Conservation (phyloP, 768 basidiomycete species). For the Porpolomopsis calyptriformis region DNA sequence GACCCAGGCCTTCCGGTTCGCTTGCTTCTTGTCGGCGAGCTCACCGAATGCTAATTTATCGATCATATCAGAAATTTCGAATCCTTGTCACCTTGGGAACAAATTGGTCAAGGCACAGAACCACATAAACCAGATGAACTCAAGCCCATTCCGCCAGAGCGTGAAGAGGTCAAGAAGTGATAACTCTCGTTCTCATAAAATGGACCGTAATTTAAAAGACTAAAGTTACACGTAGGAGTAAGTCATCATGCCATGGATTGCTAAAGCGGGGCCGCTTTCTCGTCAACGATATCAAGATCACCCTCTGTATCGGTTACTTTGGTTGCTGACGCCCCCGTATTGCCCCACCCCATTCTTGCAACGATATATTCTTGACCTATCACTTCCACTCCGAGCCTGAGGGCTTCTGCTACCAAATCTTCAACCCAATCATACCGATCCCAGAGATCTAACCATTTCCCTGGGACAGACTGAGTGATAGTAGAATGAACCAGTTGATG, state of each 20-base stretch:
- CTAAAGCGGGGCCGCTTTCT: conserved; percentile 12
- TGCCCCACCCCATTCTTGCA: conserved; percentile 74
- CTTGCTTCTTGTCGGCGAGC: neutral
- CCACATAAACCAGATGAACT: conserved; percentile 55
- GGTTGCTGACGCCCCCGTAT: conserved; percentile 19
- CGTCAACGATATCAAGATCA: conserved; percentile 15
- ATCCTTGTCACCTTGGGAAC: conserved; percentile 90
- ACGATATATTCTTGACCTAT: conserved; percentile 89
- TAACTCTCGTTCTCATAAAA: conserved; percentile 7
- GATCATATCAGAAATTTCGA: conserved; percentile 73
- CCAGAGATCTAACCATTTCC: conserved; percentile 82
- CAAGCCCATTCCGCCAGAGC: conserved; percentile 66
- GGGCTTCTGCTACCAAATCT: conserved; percentile 78
- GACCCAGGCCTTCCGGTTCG: conserved; percentile 92
- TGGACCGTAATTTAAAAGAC: neutral
- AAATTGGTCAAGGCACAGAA: conserved; percentile 57
- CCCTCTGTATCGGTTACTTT: conserved; percentile 6
- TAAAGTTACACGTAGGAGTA: neutral
- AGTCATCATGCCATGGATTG: neutral
- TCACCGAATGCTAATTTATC: neutral
- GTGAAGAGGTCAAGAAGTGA: conserved; percentile 76
- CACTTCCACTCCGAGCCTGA: conserved; percentile 79
- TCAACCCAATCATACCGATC: conserved; percentile 96
- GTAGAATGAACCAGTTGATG: conserved; percentile 72
- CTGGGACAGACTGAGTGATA: conserved; percentile 73